Evolutionary conservation across 192 early-diverging fungal species (phyloP), one percentile per base, ranked within the genome.

Genomic region (Phycomyces nitens): DNA sequence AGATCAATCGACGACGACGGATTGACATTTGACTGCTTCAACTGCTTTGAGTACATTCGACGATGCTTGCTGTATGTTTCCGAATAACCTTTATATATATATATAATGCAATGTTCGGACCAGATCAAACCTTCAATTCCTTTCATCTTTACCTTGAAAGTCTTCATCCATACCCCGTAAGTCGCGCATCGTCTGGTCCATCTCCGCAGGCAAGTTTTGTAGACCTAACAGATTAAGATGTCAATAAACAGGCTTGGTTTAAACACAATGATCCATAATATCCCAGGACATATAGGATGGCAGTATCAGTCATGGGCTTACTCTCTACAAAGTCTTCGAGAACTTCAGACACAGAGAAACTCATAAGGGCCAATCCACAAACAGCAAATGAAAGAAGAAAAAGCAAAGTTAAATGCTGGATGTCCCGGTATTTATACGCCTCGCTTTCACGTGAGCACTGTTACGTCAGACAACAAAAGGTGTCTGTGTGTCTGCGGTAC

Each of bases 311-410:
- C 11, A 11, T 29, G 11, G 15, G 44, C 72, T 58, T 80, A 80
- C 79, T 80, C 55, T 80, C 79, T 55, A 80, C 65, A 54, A 77
- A 80, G 51, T 80, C 79, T 23, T 80, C 79, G 38, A 77, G 60
- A 14, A 80, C 62, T 55, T 80, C 79, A 58, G 70, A 73, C 1
- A 65, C 52, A 20, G 69, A 64, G 18, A 65, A 18, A 51, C 50
- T 60, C 62, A 70, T 70, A 2, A 18, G 44, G 12, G 12, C 15
- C 12, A 47, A 47, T n/a, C 2, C 2, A 18, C 12, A 18, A 47
- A 2, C 12, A 18, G 12, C 12, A 11, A 47, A n/a, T 2, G 44
- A 47, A 47, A 47, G 18, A n/a, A 47, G 44, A 47, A 47, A 11
- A 14, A 47, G 44, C 12, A 18, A 18, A 47, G 7, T 34, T 34